phyloP scores from a whole-genome alignment of 495 filamentous ascomycete genomes.

The Talaromyces liani region DNA sequence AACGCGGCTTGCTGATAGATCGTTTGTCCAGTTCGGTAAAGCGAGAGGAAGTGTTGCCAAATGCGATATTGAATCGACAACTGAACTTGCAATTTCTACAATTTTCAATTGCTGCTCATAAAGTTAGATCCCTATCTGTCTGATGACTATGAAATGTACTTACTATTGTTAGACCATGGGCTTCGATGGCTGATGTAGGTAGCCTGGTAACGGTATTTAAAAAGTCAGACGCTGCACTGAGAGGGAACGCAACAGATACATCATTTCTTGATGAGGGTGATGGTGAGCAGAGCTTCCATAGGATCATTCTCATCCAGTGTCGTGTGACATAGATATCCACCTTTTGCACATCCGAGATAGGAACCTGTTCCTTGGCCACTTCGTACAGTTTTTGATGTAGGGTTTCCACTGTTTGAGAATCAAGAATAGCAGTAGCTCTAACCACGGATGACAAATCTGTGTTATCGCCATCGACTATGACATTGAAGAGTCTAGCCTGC shows the following conservation, averaged over 20 bases:
- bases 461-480: constrained; percentile 17
- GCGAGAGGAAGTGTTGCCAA: too few species aligned
- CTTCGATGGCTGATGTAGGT: constrained; percentile 26
- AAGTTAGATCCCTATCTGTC: constrained; percentile 6
- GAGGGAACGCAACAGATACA: constrained; percentile 23
- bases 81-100: constrained; percentile 36
- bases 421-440: too few species aligned
- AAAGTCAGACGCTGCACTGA: constrained; percentile 33
- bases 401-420: not conserved
- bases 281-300: constrained; percentile 22
- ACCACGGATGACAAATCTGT: not conserved
- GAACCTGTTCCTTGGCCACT: constrained; percentile 15
- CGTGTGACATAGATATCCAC: constrained; percentile 37
- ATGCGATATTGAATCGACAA: constrained; percentile 29
- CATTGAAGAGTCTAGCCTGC: constrained; percentile 28
- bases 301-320: constrained; percentile 39
- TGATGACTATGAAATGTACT: not conserved
- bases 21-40: too few species aligned
- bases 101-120: constrained; percentile 32
- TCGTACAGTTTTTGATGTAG: constrained; percentile 31
- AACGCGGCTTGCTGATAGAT: too few species aligned
- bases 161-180: constrained; percentile 28
- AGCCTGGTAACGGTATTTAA: constrained; percentile 28
- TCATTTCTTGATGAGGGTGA: constrained; percentile 14
- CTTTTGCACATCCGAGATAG: constrained; percentile 32